Conservation (phyloP, 2,329 filamentous ascomycete species). For the Ramichloridium luteum region DNA sequence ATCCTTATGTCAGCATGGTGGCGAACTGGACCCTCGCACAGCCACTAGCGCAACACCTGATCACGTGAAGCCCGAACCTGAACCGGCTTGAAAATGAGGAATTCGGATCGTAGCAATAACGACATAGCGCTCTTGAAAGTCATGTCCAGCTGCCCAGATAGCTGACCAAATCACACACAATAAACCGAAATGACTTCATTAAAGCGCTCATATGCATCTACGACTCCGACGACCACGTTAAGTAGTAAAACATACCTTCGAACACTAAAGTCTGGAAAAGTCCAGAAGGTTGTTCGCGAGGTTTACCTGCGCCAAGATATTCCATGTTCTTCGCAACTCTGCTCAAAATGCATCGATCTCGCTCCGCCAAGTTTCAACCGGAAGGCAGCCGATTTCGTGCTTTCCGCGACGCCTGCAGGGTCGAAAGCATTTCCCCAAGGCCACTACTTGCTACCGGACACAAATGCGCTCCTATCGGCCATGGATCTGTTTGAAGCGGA, state of each 20-base stretch:
- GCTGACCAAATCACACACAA: background rate
- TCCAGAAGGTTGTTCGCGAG: conserved; percentile 96
- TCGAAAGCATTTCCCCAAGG: conserved; percentile 73
- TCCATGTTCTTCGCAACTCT: conserved; percentile 87
- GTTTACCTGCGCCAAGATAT: conserved; percentile 94
- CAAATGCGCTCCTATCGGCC: conserved; percentile 84
- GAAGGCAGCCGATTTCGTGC: conserved; percentile 67
- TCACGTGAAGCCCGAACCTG: too few species aligned
- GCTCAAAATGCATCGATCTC: conserved; percentile 55
- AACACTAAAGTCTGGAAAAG: conserved; percentile 89
- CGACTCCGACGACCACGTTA: conserved; percentile 52
- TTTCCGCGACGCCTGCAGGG: conserved; percentile 77
- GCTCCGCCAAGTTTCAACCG: conserved; percentile 71
- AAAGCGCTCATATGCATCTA: conserved; percentile 45
- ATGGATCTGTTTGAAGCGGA: conserved; percentile 96
- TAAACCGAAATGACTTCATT: conserved; percentile 44
- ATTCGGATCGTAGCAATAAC: too few species aligned
- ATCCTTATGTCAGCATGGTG: too few species aligned
- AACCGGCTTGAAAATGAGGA: too few species aligned
- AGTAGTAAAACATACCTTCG: conserved; percentile 93
- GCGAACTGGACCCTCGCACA: background rate
- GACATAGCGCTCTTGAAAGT: too few species aligned
- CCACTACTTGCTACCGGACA: conserved; percentile 91
- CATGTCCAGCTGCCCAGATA: too few species aligned
- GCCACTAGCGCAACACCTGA: background rate